phyloP scores from a whole-genome alignment of 176 grass and related monocot genomes.

The Otatea glauca region DNA sequence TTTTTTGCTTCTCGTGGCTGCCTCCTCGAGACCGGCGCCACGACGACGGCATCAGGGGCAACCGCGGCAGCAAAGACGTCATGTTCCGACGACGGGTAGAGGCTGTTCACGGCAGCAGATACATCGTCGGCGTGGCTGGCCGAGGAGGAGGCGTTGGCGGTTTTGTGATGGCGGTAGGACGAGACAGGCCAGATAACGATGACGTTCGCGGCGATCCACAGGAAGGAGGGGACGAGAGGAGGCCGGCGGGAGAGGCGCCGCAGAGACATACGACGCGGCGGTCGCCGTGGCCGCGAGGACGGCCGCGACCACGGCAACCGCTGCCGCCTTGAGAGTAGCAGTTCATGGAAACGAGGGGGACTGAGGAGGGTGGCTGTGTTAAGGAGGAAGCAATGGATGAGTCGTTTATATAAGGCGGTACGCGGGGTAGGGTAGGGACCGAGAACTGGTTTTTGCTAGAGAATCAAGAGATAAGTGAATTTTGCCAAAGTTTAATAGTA shows the following conservation, averaged over 20 bases:
- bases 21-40: not conserved
- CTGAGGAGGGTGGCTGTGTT: constrained; percentile 4
- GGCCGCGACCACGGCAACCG: not conserved
- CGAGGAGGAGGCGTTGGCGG: not conserved
- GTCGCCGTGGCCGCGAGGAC: constrained; percentile 36
- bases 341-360: constrained; percentile 38
- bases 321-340: constrained; percentile 26
- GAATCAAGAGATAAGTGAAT: no score
- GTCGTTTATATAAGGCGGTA: constrained; percentile 31
- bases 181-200: constrained; percentile 62
- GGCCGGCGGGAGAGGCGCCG: not conserved
- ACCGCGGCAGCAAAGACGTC: not conserved
- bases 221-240: constrained; percentile 25
- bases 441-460: no score
- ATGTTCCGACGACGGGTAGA: constrained; percentile 17
- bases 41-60: not conserved
- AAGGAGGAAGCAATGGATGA: not conserved
- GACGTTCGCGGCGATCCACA: constrained; percentile 58
- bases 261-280: constrained; percentile 1
- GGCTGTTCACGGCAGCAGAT: not conserved
- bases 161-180: constrained; percentile 8
- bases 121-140: not conserved
- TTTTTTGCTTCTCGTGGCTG: not conserved
- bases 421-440: not conserved
- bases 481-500: no score